Base-by-base conservation (phyloP, 2,329 filamentous ascomycete species). In the Emmonsiellopsis sp. region DNA sequence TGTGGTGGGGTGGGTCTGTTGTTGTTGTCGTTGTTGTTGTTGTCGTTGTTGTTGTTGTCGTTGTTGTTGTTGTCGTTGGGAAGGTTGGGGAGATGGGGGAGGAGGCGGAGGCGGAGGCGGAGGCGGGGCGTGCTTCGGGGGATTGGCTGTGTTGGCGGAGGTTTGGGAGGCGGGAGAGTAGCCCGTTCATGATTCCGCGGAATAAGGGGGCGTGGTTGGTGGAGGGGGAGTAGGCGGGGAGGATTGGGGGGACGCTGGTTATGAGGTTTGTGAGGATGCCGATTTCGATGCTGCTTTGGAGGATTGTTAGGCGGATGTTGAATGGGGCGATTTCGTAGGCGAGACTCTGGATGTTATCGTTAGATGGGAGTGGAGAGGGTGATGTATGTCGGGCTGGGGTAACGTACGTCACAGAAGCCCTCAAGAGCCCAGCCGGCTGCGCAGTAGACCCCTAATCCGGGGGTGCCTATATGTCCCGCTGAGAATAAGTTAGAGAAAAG, bases 261-360 rank as follows among this genome's bases (percentile, higher is more conserved):
- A 97, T 86, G 53, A 86, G 84, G 71, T 95, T 95, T 31, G 89
- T 93, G 54, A 97, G 78, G 34, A 89, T 84, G 59, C 86, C 84
- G 57, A 95, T 88, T 73, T 97, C 92, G 73, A 95, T 89, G 70
- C 90, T 94, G 30, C 91, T 90, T 75, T 98, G 92, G 44, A 98
- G 86, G 60, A 97, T 91, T 41, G 90, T 96, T 69, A 97, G 82
- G 70, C 92, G 95, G 73, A 97, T 84, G 72, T 96, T 96, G 76
- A 97, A 97, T 0, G 93, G 93, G 0, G 92, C 87, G 58, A 98
- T 87, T 71, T 98, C 93, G 71, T 96, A 98, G 1, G 92, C 91
- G 26, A 98, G 79, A 55, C 89, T 83, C 76, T 79, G 56, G 2
- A 63, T 46, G 59, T 55, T 37, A 49, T 20, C n/a, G 30, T 44